phyloP scores from a whole-genome alignment of 2,329 filamentous ascomycete genomes.

The Dactylellina cionopaga region DNA sequence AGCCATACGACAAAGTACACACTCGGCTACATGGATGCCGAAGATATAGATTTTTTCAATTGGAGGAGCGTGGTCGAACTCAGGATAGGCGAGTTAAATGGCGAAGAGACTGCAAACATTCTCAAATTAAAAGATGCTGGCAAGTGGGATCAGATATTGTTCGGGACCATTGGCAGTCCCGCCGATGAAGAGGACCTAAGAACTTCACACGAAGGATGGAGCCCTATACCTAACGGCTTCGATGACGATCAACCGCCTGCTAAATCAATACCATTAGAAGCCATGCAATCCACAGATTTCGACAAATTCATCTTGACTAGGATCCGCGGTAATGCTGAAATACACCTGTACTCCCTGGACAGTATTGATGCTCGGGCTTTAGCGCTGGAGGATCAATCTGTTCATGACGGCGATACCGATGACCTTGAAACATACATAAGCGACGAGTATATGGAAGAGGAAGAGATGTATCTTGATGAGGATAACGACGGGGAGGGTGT shows the following conservation, averaged over 20 bases:
- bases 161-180: too few species aligned
- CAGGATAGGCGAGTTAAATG: background rate
- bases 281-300: background rate
- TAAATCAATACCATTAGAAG: background rate
- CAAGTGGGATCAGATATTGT: too few species aligned
- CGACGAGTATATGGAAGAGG: background rate
- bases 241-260: too few species aligned
- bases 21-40: background rate
- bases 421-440: background rate
- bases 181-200: too few species aligned
- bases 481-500: too few species aligned
- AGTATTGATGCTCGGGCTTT: background rate
- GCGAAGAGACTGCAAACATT: background rate
- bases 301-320: background rate
- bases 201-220: background rate
- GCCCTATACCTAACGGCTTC: background rate
- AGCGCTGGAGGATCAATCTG: background rate
- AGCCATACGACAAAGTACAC: background rate
- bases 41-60: background rate
- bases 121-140: background rate
- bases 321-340: background rate
- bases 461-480: background rate
- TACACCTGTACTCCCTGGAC: background rate
- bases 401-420: background rate
- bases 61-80: background rate